These are phyloP conservation scores for Talaromyces atroroseus DNA, from an alignment of 2,329 filamentous ascomycete genomes.

Conservation along the genomic window DNA sequence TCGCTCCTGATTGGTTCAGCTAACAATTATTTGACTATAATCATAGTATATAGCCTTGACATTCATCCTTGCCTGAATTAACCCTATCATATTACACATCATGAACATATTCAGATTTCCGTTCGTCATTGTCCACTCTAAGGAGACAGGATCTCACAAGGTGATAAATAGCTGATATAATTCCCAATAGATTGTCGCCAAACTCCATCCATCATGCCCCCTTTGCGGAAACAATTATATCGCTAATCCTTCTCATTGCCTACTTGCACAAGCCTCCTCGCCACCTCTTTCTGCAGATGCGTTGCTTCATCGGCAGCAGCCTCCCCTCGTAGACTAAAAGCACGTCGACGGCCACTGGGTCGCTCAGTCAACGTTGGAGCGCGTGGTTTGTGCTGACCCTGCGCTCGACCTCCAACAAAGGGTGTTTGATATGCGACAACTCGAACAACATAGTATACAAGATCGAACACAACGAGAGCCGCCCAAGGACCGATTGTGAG, in stretches of 20 bases:
- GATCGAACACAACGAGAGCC: conserved; percentile 58
- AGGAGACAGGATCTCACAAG: too few species aligned
- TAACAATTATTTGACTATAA: too few species aligned
- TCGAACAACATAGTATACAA: conserved; percentile 57
- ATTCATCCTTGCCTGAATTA: too few species aligned
- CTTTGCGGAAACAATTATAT: background rate
- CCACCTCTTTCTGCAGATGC: conserved; percentile 2
- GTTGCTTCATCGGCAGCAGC: background rate
- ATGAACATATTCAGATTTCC: too few species aligned
- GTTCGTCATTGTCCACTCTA: too few species aligned
- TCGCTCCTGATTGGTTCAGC: too few species aligned
- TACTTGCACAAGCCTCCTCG: conserved; percentile 3
- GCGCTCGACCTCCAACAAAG: conserved; percentile 55
- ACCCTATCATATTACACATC: too few species aligned
- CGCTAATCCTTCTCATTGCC: background rate
- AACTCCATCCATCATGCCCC: background rate
- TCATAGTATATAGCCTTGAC: too few species aligned
- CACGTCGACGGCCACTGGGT: conserved; percentile 17
- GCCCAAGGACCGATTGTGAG: conserved; percentile 60
- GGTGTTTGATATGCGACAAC: conserved; percentile 55
- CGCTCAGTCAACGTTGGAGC: conserved; percentile 50
- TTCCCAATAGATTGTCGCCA: background rate
- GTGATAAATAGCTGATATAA: background rate
- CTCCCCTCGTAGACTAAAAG: conserved; percentile 20
- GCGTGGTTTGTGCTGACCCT: conserved; percentile 54